phyloP scores from a whole-genome alignment of 163 green algal species.

The Scenedesmus sp. region DNA sequence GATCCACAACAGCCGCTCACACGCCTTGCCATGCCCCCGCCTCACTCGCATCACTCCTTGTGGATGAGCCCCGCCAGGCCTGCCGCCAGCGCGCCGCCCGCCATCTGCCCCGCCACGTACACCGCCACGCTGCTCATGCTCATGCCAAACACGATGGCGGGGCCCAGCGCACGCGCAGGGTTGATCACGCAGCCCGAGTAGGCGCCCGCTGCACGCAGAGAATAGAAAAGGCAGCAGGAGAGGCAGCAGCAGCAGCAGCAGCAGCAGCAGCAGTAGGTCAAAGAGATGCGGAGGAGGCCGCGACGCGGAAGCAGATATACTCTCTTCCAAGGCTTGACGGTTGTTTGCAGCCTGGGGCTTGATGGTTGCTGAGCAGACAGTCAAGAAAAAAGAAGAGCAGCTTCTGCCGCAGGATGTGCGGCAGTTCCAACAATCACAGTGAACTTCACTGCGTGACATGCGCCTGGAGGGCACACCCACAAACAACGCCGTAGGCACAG shows the following conservation, averaged over 20 bases:
- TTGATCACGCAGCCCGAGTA: slow-evolving; percentile 49
- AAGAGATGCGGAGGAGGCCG: not conserved
- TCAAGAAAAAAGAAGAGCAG: too few relatives aligned
- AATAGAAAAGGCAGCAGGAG: not conserved
- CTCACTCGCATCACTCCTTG: not conserved
- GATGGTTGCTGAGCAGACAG: too few relatives aligned
- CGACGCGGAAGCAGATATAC: not conserved
- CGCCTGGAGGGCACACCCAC: too few relatives aligned
- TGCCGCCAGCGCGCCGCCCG: slow-evolving; percentile 28
- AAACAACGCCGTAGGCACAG: too few relatives aligned
- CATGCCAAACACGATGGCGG: slow-evolving; percentile 47
- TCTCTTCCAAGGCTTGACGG: too few relatives aligned
- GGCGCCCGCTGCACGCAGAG: slow-evolving; percentile 14
- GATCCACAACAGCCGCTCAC: too few relatives aligned
- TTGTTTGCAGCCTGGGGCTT: not conserved
- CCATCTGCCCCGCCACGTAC: slow-evolving; percentile 45
- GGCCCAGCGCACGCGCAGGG: slow-evolving; percentile 45
- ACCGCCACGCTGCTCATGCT: slow-evolving; percentile 17
- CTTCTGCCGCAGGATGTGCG: too few relatives aligned
- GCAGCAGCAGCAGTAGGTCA: not conserved
- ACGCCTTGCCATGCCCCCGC: too few relatives aligned
- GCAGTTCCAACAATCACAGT: too few relatives aligned
- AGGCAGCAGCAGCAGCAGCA: not conserved
- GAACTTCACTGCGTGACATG: too few relatives aligned
- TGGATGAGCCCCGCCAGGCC: slow-evolving; percentile 17